These are phyloP conservation scores for Cutaneotrichosporon sp. DNA, from an alignment of 1,284 basidiomycete species.

Conservation along the genomic window DNA sequence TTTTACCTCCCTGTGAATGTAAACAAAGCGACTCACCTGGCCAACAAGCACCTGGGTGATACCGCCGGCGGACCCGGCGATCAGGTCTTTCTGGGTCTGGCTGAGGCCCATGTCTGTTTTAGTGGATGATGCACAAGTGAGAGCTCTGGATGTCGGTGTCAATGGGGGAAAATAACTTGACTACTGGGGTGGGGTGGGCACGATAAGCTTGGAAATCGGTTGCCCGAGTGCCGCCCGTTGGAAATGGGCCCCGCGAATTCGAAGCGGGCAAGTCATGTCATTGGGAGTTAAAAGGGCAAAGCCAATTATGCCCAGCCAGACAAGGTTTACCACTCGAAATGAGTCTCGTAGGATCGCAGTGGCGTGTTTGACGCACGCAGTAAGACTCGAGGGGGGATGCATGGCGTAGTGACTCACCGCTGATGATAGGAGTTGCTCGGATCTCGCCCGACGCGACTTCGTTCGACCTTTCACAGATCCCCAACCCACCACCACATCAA, in stretches of 20 bases:
- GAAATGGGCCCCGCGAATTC: slow-evolving; percentile 10
- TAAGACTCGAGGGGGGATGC: background rate
- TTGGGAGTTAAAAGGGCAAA: background rate
- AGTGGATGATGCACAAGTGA: background rate
- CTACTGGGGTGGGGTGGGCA: background rate
- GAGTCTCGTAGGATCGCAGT: too few relatives aligned
- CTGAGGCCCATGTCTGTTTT: slow-evolving; percentile 32
- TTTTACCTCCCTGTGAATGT: background rate
- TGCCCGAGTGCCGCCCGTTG: slow-evolving; percentile 3
- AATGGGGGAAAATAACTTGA: background rate
- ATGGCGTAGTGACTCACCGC: background rate
- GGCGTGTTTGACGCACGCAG: too few relatives aligned
- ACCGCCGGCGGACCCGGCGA: slow-evolving; percentile 81
- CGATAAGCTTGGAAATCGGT: slow-evolving; percentile 11
- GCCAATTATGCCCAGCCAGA: too few relatives aligned
- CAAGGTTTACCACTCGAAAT: too few relatives aligned
- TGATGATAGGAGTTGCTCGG: background rate
- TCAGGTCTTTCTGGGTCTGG: slow-evolving; percentile 67
- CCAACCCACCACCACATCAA: too few relatives aligned
- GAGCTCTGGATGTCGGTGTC: background rate
- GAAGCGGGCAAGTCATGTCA: too few relatives aligned
- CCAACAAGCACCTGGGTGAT: slow-evolving; percentile 89
- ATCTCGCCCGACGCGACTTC: background rate
- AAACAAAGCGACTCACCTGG: slow-evolving; percentile 56
- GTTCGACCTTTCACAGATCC: too few relatives aligned